Base-by-base conservation (phyloP, 2,329 filamentous ascomycete genomes). In the Verticillium dahliae region DNA sequence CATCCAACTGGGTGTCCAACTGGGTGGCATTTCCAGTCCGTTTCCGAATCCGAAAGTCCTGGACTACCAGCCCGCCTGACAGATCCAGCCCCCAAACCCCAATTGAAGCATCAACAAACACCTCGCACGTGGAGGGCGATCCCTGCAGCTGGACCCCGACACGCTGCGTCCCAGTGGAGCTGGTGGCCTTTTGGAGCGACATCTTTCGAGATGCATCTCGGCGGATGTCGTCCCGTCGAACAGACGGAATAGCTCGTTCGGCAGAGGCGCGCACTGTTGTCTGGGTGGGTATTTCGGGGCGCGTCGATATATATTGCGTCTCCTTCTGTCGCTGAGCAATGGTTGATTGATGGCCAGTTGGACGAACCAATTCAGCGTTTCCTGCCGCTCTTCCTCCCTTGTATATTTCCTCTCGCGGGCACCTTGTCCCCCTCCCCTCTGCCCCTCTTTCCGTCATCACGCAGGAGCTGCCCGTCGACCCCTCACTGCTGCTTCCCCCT, bases 201-300 rank as follows among this genome's bases (percentile, higher is more conserved):
- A 18, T 52, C 45, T 52, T 52, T 73, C 69, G 63, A 69, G 66
- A 68, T 64, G 63, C 59, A 65, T 66, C 65, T 66, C 65, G 63
- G 65, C 65, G 65, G 60, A 45, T 62, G 65, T 64, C 56, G 60
- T 58, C 65, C 63, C 65, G 65, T 64, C 56, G 59, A 61, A 60
- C 63, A 58, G 60, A 63, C 58, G 45, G 45, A 4, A 52, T 52
- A 52, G 45, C 45, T 52, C 11, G 45, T 27, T 52, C 45, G 45
- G 45, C 18, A 52, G 45, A 52, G 45, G 45, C 45, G 45, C 45
- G 45, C 18, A 18, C 18, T 52, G 45, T 27, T 18, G 45, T 13
- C 18, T 31, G n/a, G 13, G 18, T 22, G 45, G 45, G 45, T 52
- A 41, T 15, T 22, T 52, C 22, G 18, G 45, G 18, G 45, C 7